Base-by-base conservation (phyloP, 805 yeast genomes). In the Kazachstania taianensis region DNA sequence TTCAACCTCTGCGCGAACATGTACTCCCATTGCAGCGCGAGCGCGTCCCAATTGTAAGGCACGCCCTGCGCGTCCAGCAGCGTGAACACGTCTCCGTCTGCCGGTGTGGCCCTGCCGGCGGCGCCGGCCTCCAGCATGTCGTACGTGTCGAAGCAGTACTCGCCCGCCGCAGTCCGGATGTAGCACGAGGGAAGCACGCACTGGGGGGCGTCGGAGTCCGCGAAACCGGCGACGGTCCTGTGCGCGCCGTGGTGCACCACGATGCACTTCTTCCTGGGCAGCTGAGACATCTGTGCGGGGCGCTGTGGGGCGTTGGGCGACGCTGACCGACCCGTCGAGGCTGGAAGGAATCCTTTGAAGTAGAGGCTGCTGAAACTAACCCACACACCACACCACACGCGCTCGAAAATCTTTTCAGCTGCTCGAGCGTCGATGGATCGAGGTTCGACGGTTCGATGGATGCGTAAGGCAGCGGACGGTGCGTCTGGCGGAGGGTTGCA, bases 41-140 rank as follows among this genome's bases (percentile, higher is more conserved):
- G 65, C 15, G 75, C 75, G 15, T 80, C 85, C 75, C 82, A 80
- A 59, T 85, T 77, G 54, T 79, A 80, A 5, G 79, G 67, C 5
- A 72, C 49, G 3, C 87, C 86, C 29, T 49, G 32, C 5, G 36
- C 36, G 35, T 73, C 78, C 49, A 76, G 59, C 24, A 78, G 57
- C 0, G 84, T 78, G 63, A 64, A 76, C 5, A 61, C 40, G 10
- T 31, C 42, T n/a, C n/a, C n/a, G n/a, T n/a, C n/a, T n/a, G n/a
- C n/a, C n/a, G n/a, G n/a, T n/a, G n/a, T n/a, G 12, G 17, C 13
- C 3, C 38, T 36, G 9, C 41, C 30, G 12, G 33, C 35, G 9
- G 31, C 33, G 2, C 44, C 41, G n/a, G 37, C 39, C 19, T 49
- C 51, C 14, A 53, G 26, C 57, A 57, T 52, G 18, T 49, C 55